phyloP scores from a whole-genome alignment of 164 flowering plant species.

The Piper betle region DNA sequence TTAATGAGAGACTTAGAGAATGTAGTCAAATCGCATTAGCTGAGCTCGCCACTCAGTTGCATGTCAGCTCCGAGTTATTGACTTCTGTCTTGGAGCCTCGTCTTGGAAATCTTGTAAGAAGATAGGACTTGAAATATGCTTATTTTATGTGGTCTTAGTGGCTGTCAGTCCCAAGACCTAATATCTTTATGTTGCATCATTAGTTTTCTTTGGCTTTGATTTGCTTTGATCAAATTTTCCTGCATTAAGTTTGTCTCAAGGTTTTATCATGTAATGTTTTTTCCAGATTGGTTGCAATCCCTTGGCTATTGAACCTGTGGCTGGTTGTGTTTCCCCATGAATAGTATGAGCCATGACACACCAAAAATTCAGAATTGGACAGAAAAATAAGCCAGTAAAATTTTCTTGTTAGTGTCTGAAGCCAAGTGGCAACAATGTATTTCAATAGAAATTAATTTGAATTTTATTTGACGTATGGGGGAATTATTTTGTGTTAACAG shows the following conservation, averaged over 20 bases:
- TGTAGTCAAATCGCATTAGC: conserved; percentile 90
- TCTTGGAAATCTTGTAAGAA: conserved; percentile 56
- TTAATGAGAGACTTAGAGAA: conserved; percentile 87
- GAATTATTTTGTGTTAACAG: too few species aligned
- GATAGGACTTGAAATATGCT: background rate
- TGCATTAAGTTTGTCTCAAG: background rate
- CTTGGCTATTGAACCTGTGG: too few species aligned
- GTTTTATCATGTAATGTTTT: background rate
- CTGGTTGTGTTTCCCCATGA: too few species aligned
- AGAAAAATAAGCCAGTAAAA: too few species aligned
- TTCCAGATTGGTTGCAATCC: too few species aligned
- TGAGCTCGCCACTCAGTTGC: conserved; percentile 73
- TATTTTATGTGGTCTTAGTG: background rate
- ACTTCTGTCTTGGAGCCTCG: conserved; percentile 62
- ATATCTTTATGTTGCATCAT: background rate
- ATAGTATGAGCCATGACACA: too few species aligned
- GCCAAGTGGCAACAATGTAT: too few species aligned
- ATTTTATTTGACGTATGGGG: too few species aligned
- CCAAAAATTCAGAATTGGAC: too few species aligned
- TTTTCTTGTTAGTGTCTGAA: too few species aligned
- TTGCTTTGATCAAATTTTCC: background rate
- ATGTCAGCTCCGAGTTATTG: conserved; percentile 69
- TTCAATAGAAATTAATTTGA: too few species aligned
- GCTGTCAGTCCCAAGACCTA: background rate
- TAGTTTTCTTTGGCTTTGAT: background rate